Evolutionary conservation across 148 eudicot genomes (phyloP).

Genomic region (Fagopyrum homotropicum): DNA sequence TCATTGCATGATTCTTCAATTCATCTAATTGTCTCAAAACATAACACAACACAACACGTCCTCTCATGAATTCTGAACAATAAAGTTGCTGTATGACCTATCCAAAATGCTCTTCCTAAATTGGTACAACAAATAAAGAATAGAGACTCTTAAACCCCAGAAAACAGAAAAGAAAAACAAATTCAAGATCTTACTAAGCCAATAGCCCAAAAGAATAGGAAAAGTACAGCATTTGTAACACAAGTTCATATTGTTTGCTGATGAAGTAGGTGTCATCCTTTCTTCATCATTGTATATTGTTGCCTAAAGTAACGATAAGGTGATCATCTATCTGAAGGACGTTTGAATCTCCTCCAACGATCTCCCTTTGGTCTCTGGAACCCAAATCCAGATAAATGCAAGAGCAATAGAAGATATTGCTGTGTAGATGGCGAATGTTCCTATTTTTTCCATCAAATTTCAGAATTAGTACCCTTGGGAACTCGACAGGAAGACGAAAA

Average conservation of each 20-base stretch:
- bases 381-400: slow-evolving; percentile 28
- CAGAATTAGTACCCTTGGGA: not conserved
- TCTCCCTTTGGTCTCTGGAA: slow-evolving; percentile 53
- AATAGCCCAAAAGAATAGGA: not conserved
- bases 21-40: not conserved
- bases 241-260: not conserved
- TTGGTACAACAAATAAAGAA: slow-evolving; percentile 5
- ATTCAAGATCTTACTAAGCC: not conserved
- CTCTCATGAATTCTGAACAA: no score
- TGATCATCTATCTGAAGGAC: slow-evolving; percentile 43
- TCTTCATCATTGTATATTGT: not conserved
- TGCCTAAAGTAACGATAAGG: not conserved
- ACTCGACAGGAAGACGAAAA: not conserved
- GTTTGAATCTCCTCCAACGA: slow-evolving; percentile 51
- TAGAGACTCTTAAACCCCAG: not conserved
- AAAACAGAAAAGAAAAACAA: no score
- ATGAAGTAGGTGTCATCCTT: not conserved
- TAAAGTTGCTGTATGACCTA: not conserved
- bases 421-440: slow-evolving; percentile 39
- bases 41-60: not conserved
- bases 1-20: not conserved
- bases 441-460: slow-evolving; percentile 14
- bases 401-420: slow-evolving; percentile 27
- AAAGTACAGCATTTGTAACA: not conserved
- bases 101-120: not conserved